phyloP scores from a whole-genome alignment of 2,329 filamentous ascomycete genomes.

The Colletotrichum sp. region DNA sequence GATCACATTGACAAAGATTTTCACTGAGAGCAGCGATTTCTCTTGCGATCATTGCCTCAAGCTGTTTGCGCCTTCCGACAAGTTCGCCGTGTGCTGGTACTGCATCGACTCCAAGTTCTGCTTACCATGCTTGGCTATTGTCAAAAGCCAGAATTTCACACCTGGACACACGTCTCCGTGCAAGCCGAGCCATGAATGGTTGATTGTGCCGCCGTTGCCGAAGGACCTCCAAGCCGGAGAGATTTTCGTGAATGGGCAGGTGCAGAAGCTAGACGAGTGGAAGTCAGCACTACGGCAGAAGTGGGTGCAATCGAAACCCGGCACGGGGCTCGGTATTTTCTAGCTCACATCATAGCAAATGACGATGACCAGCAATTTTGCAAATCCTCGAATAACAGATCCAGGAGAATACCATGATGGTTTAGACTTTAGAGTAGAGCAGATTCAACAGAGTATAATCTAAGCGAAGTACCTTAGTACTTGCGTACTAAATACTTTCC shows the following conservation, averaged over 20 bases:
- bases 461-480: background rate
- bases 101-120: slow-evolving; percentile 44
- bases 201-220: slow-evolving; percentile 40
- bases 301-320: slow-evolving; percentile 5
- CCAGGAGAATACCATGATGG: background rate
- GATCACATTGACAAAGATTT: slow-evolving; percentile 28
- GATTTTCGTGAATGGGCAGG: slow-evolving; percentile 38
- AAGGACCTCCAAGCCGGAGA: slow-evolving; percentile 40
- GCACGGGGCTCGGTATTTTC: background rate
- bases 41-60: slow-evolving; percentile 42
- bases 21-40: slow-evolving; percentile 1
- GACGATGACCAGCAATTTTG: background rate
- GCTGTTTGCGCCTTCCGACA: slow-evolving; percentile 32
- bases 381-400: background rate
- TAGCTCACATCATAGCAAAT: background rate
- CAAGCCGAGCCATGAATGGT: slow-evolving; percentile 39
- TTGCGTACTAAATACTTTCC: background rate
- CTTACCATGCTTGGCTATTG: slow-evolving; percentile 32
- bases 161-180: slow-evolving; percentile 30
- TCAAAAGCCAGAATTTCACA: slow-evolving; percentile 30
- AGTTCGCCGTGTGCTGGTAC: slow-evolving; percentile 39
- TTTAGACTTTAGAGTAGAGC: background rate
- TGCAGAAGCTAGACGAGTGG: slow-evolving; percentile 40
- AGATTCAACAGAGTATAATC: background rate
- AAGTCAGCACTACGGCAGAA: slow-evolving; percentile 34